Conservation (phyloP, 805 yeast genomes). For the Zygotorulaspora florentina region DNA sequence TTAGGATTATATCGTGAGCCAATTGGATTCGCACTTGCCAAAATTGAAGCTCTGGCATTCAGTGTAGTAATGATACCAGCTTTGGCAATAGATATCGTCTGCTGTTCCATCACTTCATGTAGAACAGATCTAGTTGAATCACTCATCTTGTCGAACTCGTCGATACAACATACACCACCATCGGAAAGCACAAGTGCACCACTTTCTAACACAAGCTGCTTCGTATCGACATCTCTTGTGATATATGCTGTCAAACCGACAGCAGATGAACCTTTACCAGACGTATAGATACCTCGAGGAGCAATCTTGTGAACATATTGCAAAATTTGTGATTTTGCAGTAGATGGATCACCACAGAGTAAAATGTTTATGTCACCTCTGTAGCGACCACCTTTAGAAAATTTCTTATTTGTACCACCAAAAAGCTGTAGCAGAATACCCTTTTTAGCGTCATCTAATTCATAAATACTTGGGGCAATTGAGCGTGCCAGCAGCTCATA, state of each 20-base stretch:
- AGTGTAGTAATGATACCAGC: conserved; percentile 97
- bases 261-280: conserved; percentile 98
- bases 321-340: conserved; percentile 89
- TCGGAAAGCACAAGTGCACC: conserved; percentile 96
- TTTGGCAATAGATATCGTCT: conserved; percentile 95
- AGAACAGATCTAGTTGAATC: conserved; percentile 91
- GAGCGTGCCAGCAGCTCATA: conserved; percentile 86
- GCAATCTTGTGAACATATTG: conserved; percentile 97
- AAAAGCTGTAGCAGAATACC: conserved; percentile 89
- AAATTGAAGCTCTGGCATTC: conserved; percentile 91
- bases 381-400: conserved; percentile 86
- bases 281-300: conserved; percentile 96
- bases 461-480: conserved; percentile 94
- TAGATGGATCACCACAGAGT: conserved; percentile 97
- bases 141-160: conserved; percentile 97
- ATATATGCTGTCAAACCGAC: conserved; percentile 98
- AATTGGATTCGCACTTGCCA: conserved; percentile 96
- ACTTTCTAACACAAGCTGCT: conserved; percentile 86
- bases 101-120: conserved; percentile 99
- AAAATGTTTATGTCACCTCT: conserved; percentile 93
- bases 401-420: conserved; percentile 91
- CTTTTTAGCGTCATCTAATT: conserved; percentile 94
- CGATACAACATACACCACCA: conserved; percentile 98
- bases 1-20: conserved; percentile 94
- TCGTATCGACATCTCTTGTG: conserved; percentile 90